These are phyloP conservation scores for Blastomyces gilchristii DNA, from an alignment of 2,329 filamentous ascomycete genomes.

Conservation along the genomic window DNA sequence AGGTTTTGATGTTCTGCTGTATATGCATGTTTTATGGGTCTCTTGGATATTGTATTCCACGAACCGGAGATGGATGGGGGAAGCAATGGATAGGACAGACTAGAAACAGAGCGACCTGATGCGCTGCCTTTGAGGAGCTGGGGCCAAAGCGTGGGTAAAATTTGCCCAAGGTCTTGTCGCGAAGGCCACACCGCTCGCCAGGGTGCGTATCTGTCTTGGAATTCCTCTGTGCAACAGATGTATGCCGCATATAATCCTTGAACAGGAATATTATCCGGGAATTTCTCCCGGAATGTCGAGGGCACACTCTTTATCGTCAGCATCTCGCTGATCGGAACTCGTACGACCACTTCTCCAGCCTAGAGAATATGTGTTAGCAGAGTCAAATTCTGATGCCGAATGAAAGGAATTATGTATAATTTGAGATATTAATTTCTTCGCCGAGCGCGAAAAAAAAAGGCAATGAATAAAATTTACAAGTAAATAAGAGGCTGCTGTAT, in stretches of 20 bases:
- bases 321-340: conserved; percentile 54
- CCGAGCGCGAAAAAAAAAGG: conserved; percentile 3
- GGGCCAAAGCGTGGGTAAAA: conserved; percentile 49
- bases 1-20: conserved; percentile 28
- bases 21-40: conserved; percentile 27
- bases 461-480: background rate
- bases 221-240: conserved; percentile 43
- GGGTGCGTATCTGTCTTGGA: conserved; percentile 37
- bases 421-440: conserved; percentile 2
- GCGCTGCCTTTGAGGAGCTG: conserved; percentile 22
- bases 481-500: conserved; percentile 1
- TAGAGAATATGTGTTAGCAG: conserved; percentile 22
- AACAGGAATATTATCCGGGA: conserved; percentile 48
- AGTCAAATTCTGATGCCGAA: background rate
- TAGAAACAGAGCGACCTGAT: background rate
- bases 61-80: conserved; percentile 31
- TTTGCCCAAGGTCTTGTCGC: conserved; percentile 46
- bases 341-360: conserved; percentile 52
- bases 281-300: conserved; percentile 40
- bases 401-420: conserved; percentile 7
- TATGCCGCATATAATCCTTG: conserved; percentile 66
- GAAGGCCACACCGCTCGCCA: conserved; percentile 58
- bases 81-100: conserved; percentile 17
- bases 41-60: conserved; percentile 23
- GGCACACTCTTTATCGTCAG: conserved; percentile 55